These are phyloP conservation scores for Sugiyamaella novakii DNA, from an alignment of 1,139 yeast species.

Conservation along the genomic window DNA sequence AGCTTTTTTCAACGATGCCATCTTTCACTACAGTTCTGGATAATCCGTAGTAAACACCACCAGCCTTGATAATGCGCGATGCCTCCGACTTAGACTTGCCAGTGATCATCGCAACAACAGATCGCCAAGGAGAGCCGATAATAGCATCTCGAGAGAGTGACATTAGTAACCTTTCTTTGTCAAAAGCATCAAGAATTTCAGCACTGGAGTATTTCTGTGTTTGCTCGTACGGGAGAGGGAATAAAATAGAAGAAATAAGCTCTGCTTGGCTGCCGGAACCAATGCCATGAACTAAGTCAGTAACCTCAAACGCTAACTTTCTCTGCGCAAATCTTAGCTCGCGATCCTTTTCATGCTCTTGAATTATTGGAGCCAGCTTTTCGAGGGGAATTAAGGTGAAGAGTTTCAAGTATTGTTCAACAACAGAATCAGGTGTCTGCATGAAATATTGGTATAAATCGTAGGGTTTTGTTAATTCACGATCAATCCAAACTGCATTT, in stretches of 20 bases:
- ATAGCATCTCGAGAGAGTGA: slow-evolving; percentile 46
- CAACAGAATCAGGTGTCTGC: slow-evolving; percentile 77
- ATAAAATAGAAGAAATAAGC: slow-evolving; percentile 63
- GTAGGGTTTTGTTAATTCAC: slow-evolving; percentile 70
- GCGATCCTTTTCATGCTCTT: slow-evolving; percentile 58
- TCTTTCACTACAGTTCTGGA: slow-evolving; percentile 56
- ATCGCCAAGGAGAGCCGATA: slow-evolving; percentile 42
- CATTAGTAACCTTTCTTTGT: slow-evolving; percentile 60
- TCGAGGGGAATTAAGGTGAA: slow-evolving; percentile 76
- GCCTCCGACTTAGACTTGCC: slow-evolving; percentile 59
- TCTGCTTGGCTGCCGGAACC: slow-evolving; percentile 72
- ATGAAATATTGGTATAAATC: slow-evolving; percentile 85
- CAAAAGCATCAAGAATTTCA: slow-evolving; percentile 60
- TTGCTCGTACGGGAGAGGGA: slow-evolving; percentile 46
- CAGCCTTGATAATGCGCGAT: slow-evolving; percentile 63
- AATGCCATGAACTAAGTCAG: slow-evolving; percentile 82
- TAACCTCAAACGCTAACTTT: slow-evolving; percentile 77
- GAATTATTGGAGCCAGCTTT: slow-evolving; percentile 56
- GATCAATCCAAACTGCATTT: slow-evolving; percentile 87
- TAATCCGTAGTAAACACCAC: slow-evolving; percentile 75
- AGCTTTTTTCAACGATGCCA: slow-evolving; percentile 51
- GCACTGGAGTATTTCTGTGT: slow-evolving; percentile 44
- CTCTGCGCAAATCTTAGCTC: slow-evolving; percentile 72
- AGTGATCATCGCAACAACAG: slow-evolving; percentile 43
- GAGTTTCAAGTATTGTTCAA: slow-evolving; percentile 64